phyloP scores from a whole-genome alignment of 2,329 filamentous ascomycete species.

The Talaromyces marneffei region DNA sequence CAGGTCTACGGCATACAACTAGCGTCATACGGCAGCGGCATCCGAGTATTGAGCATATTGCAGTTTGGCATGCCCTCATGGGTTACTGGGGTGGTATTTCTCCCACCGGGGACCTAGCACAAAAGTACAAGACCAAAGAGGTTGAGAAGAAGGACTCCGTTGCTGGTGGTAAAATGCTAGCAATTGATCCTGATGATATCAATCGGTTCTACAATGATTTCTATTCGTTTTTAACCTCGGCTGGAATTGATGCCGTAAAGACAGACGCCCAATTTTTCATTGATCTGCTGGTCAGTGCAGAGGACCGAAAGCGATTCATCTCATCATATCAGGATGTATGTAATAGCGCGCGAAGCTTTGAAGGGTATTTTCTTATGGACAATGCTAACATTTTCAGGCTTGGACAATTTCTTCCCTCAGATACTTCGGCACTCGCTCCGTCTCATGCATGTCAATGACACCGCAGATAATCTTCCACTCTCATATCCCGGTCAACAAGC shows the following conservation, averaged over 20 bases:
- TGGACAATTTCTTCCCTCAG: conserved; percentile 75
- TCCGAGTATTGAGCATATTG: conserved; percentile 71
- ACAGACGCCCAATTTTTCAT: conserved; percentile 89
- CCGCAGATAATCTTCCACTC: conserved; percentile 82
- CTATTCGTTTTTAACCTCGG: conserved; percentile 69
- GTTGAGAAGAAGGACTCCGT: conserved; percentile 53
- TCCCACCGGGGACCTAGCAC: conserved; percentile 65
- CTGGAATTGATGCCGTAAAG: conserved; percentile 81
- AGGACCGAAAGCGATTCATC: conserved; percentile 65
- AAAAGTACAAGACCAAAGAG: conserved; percentile 67
- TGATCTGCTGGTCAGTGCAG: conserved; percentile 65
- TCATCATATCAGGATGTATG: conserved; percentile 66
- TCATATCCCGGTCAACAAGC: conserved; percentile 70
- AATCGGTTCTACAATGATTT: conserved; percentile 81
- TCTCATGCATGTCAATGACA: conserved; percentile 91
- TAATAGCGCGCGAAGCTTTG: neutral
- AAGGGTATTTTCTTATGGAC: neutral
- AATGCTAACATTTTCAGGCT: conserved; percentile 26
- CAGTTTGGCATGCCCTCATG: conserved; percentile 86
- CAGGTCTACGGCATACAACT: conserved; percentile 68
- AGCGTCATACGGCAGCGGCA: conserved; percentile 62
- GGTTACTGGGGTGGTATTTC: conserved; percentile 91
- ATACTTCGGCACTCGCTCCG: conserved; percentile 70
- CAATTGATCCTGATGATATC: conserved; percentile 70
- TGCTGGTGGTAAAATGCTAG: conserved; percentile 59